Percentiles rank a stretch among this genome's conserved stretches.
phyloP scores from a whole-genome alignment of 257 asterid species.

The Vinca minor region DNA sequence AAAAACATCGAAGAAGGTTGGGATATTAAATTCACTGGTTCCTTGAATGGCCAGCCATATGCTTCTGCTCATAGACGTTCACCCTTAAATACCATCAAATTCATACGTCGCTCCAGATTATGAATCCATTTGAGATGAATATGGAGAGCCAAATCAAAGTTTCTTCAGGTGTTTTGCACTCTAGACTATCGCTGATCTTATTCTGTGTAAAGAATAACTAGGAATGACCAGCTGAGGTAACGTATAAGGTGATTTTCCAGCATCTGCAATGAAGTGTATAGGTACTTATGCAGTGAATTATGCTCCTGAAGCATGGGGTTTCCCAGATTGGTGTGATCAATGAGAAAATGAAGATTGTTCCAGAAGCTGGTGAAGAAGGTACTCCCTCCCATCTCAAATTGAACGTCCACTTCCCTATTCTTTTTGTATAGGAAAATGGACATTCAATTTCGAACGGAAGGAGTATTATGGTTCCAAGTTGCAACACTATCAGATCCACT shows the following conservation, averaged over 20 bases:
- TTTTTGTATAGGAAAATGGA: too few relatives aligned
- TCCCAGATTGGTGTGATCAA: neutral
- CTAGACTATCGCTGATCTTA: neutral
- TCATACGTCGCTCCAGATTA: constrained; percentile 48
- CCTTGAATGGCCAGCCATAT: constrained; percentile 59
- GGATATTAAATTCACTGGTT: too few relatives aligned
- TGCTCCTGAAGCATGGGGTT: neutral
- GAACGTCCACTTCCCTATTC: too few relatives aligned
- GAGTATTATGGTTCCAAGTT: neutral
- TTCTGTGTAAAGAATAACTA: neutral
- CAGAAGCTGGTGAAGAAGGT: neutral
- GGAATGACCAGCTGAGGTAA: neutral
- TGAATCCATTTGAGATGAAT: constrained; percentile 27
- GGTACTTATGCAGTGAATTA: neutral
- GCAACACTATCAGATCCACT: neutral
- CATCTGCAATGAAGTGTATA: neutral
- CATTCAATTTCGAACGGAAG: too few relatives aligned
- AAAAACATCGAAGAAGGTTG: too few relatives aligned
- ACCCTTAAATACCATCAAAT: constrained; percentile 41
- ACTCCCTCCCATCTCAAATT: neutral
- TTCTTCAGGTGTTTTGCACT: neutral
- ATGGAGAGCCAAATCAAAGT: constrained; percentile 6
- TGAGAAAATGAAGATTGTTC: neutral
- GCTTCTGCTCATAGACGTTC: constrained; percentile 52
- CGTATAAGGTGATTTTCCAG: neutral